Evolutionary conservation across 2,329 filamentous ascomycete genomes (phyloP), one percentile per base, ranked within the genome.

Genomic region (Teratosphaeria zuluensis): DNA sequence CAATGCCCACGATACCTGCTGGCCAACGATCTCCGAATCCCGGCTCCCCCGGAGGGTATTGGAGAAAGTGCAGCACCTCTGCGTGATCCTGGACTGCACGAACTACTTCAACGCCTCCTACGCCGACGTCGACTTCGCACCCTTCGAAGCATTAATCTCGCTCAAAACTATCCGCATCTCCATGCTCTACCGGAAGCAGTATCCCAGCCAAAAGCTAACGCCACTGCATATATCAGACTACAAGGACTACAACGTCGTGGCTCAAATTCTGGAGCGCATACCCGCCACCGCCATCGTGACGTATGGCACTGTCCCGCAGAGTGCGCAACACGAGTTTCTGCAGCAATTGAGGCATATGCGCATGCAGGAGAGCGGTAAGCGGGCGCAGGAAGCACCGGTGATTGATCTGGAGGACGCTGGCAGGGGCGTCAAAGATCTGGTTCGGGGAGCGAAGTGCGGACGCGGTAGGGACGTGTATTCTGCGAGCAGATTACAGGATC

Each of bases 11-110:
- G 66, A 67, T 32, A 64, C 62, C 14, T 62, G 59, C 59, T 66
- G 61, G 62, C 68, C 66, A 2, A 59, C 62, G 0, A 65, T 69
- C 31, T 56, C 64, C 46, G 61, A 64, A 33, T 53, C 55, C 7
- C 65, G 63, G 4, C 59, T 69, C 16, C 64, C 66, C 4, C 65
- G 64, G 53, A 38, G 28, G 30, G 59, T 64, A 1, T 59, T 69
- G 12, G 55, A 62, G 53, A 56, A 56, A 30, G 12, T 69, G 4
- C 54, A 63, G 57, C 62, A 65, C 48, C 6, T 69, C 9, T 66
- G 60, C 24, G n/a, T 69, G 0, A 56, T 69, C 38, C 61, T 68
- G 2, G 68, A 69, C 48, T 65, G 63, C 35, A 65, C 65, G 1
- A 57, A 59, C 8, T 59, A 58, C 21, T 64, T 67, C 32, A 55